Conservation (phyloP, 106 monocot species). For the Dactylorhiza incarnata region DNA sequence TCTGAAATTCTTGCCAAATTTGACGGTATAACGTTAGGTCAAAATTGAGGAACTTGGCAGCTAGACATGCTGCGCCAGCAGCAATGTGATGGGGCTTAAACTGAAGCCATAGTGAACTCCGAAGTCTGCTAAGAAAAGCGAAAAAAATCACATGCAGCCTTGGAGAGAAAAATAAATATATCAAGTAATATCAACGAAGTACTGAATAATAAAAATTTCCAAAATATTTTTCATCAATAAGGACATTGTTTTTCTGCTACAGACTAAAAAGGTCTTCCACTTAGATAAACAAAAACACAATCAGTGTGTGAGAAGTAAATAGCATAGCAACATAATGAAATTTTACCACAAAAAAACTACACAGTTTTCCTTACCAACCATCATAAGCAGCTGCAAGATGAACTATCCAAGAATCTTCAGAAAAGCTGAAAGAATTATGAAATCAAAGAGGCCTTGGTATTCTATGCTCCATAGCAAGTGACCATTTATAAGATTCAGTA, state of each 20-base stretch:
- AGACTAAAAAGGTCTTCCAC: not conserved
- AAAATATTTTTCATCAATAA: conserved; percentile 18
- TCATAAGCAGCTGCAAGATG: conserved; percentile 26
- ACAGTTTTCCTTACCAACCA: conserved; percentile 52
- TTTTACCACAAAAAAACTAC: conserved; percentile 6
- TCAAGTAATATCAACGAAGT: not conserved
- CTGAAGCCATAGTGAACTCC: conserved; percentile 76
- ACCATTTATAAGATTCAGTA: conserved; percentile 1
- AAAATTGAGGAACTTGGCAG: conserved; percentile 60
- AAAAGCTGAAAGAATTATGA: conserved; percentile 32
- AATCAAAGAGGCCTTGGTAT: conserved; percentile 25
- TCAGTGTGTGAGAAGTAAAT: not conserved
- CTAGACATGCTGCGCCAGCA: conserved; percentile 55
- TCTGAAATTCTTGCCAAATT: conserved; percentile 74
- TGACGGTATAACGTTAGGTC: conserved; percentile 47
- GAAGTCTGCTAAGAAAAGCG: conserved; percentile 23
- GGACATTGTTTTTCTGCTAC: not conserved
- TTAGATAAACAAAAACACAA: not conserved
- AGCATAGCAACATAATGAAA: conserved; percentile 12
- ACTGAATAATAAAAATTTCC: conserved; percentile 4
- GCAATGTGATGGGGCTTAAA: conserved; percentile 80
- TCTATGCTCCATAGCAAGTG: conserved; percentile 19
- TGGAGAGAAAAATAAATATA: not conserved
- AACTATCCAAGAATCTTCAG: conserved; percentile 36
- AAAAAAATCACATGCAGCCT: conserved; percentile 2